Base-by-base conservation (phyloP, 768 basidiomycete species). In the Leccinum rimulosum region DNA sequence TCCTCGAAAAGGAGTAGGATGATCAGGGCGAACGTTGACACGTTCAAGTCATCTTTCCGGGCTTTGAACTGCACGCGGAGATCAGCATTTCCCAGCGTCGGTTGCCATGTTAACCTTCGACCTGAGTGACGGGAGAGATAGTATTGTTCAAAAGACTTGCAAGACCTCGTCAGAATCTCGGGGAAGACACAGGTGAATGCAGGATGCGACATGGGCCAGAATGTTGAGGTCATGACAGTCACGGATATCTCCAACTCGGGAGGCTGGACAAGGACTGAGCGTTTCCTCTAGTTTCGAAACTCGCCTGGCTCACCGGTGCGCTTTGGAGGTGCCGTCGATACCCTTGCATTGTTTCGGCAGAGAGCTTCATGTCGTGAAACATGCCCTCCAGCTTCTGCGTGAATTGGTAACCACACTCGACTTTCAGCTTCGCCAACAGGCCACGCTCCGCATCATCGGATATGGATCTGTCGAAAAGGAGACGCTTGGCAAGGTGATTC, bases 341-440 rank as follows among this genome's bases (percentile, higher is more conserved):
- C 5, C 82, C 84, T 36, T 82, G 77, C 81, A 89, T 90, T 15
- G 86, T 86, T 57, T 99, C 97, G 19, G 78, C 74, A 6, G 93
- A 96, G 30, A 95, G 72, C 67, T 86, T 91, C 86, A 99, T 95
- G 70, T 98, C 96, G 64, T 93, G 83, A 84, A 99, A 97, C 96
- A 99, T 99, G 58, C 95, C 95, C 73, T 99, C 95, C 67, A 98
- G 79, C 72, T 95, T 95, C 75, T 96, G 93, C 1, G 97, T 98
- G 74, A 98, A 99, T 70, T 96, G 93, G 66, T 88, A 89, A 7
- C 96, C 96, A 68, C 91, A 95, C 75, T 98, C 96, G 27, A 96
- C 83, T 76, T 98, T 98, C 68, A 99, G 85, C 75, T 97, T 98
- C 50, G 93, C 88, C 2, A 99, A 83, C 95, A 99, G 98, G 58